A percentile compares a stretch with the other conserved stretches of the same genome.
Conservation (phyloP, 805 yeast species). For the Wickerhamomyces rabaulensis region DNA sequence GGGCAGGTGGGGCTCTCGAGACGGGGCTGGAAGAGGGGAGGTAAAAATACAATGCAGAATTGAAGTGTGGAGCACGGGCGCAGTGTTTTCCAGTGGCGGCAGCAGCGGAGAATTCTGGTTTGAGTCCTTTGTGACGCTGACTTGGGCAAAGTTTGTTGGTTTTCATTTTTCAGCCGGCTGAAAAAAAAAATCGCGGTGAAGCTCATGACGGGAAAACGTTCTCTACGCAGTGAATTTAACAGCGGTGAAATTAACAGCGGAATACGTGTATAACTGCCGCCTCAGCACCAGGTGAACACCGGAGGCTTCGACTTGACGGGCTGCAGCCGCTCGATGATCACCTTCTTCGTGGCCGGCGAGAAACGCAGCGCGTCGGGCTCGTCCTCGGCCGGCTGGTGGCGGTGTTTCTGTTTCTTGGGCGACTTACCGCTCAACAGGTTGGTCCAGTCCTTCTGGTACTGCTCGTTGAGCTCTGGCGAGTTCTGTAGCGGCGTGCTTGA, state of each 20-base stretch:
- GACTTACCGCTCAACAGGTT: conserved; percentile 24
- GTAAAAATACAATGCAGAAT: too few species aligned
- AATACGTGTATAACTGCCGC: too few species aligned
- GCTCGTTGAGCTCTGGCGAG: conserved; percentile 7
- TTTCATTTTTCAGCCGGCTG: neutral
- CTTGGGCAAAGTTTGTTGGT: too few species aligned
- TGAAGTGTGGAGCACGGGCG: neutral
- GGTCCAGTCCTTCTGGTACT: conserved; percentile 27
- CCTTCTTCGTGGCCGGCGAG: conserved; percentile 28
- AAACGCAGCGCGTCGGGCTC: conserved; percentile 7
- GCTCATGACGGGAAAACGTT: too few species aligned
- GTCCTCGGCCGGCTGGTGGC: conserved; percentile 1
- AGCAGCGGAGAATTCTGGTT: neutral
- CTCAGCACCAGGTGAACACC: conserved; percentile 60
- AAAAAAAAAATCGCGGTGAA: neutral
- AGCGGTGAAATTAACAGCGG: too few species aligned
- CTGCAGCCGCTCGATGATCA: conserved; percentile 56
- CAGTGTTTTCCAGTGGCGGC: too few species aligned
- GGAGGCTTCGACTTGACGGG: conserved; percentile 53
- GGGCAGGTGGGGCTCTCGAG: too few species aligned
- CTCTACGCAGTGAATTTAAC: too few species aligned
- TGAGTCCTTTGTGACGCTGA: too few species aligned
- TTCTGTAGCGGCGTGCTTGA: conserved; percentile 4
- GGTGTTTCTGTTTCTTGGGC: neutral
- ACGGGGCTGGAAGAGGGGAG: too few species aligned